These are phyloP conservation scores for Malassezia restricta DNA, from an alignment of 1,284 basidiomycete genomes.

Conservation along the genomic window DNA sequence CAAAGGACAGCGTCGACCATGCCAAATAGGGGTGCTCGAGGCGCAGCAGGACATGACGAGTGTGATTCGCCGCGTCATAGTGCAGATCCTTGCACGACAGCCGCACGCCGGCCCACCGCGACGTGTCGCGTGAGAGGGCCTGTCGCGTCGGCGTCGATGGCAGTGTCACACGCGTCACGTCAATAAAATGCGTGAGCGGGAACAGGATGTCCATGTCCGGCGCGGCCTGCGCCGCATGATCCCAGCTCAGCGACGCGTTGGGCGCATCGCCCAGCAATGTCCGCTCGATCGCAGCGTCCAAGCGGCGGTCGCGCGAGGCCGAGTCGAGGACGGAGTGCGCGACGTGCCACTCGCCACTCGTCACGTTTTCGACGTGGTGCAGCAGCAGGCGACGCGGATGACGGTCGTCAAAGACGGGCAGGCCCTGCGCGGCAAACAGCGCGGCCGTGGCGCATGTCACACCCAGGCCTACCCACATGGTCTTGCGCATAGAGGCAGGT, in stretches of 20 bases:
- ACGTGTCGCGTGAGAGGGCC: background rate
- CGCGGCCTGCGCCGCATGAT: conserved; percentile 29
- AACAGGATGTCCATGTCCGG: conserved; percentile 55
- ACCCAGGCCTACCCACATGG: conserved; percentile 51
- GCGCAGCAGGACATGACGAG: conserved; percentile 59
- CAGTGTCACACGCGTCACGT: conserved; percentile 62
- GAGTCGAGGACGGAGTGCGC: conserved; percentile 75
- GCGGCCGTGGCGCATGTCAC: conserved; percentile 52
- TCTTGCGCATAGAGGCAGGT: conserved; percentile 33
- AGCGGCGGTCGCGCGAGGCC: conserved; percentile 59
- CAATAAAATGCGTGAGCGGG: conserved; percentile 58
- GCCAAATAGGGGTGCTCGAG: conserved; percentile 74
- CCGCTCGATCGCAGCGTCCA: conserved; percentile 57
- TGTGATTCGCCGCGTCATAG: conserved; percentile 58
- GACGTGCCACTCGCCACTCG: conserved; percentile 60
- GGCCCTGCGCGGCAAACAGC: conserved; percentile 52
- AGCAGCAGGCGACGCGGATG: conserved; percentile 82
- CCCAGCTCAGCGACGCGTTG: conserved; percentile 39
- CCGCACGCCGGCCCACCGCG: conserved; percentile 9
- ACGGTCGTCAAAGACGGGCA: conserved; percentile 63
- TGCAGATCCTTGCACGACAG: conserved; percentile 49
- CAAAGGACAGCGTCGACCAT: conserved; percentile 83
- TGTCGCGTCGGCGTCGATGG: conserved; percentile 39
- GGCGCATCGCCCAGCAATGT: conserved; percentile 50
- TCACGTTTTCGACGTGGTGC: conserved; percentile 67